phyloP scores from a whole-genome alignment of 495 filamentous ascomycete genomes.

The Penicillium coffeae region DNA sequence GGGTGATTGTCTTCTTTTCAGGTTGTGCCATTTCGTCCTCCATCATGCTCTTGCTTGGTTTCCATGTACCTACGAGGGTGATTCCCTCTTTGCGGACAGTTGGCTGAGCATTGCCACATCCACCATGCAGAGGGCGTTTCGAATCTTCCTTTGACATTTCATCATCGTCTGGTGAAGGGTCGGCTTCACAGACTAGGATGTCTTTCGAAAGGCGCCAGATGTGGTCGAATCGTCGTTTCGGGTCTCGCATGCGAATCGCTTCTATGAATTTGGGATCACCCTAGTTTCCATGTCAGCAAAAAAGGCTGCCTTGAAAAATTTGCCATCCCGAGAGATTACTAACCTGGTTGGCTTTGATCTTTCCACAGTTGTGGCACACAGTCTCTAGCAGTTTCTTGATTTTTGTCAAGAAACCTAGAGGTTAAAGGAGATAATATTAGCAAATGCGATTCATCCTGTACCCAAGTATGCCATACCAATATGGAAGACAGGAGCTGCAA shows the following conservation, averaged over 20 bases:
- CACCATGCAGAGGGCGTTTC: conserved; percentile 64
- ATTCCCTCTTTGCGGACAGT: conserved; percentile 81
- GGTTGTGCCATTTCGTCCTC: conserved; percentile 64
- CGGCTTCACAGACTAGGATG: conserved; percentile 76
- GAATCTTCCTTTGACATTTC: conserved; percentile 51
- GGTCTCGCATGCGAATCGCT: conserved; percentile 78
- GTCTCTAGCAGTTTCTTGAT: conserved; percentile 97
- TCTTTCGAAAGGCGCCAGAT: conserved; percentile 88
- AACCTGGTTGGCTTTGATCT: conserved; percentile 91
- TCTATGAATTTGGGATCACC: conserved; percentile 75
- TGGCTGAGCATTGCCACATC: conserved; percentile 89
- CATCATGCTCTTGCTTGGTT: conserved; percentile 60
- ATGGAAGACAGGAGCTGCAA: conserved; percentile 92
- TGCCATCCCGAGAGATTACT: conserved; percentile 63
- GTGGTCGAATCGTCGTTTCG: conserved; percentile 85
- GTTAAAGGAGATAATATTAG: conserved; percentile 26
- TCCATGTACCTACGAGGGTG: conserved; percentile 77
- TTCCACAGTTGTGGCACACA: conserved; percentile 97
- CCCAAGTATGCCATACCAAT: conserved; percentile 42
- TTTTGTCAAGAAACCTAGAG: conserved; percentile 86
- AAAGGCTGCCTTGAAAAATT: conserved; percentile 38
- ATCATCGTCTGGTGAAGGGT: conserved; percentile 60
- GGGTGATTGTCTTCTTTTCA: conserved; percentile 83
- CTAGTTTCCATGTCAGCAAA: conserved; percentile 68
- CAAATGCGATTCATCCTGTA: neutral